Evolutionary conservation across 2,329 filamentous ascomycete genomes (phyloP).

Genomic region (Cladophialophora chaetospira): DNA sequence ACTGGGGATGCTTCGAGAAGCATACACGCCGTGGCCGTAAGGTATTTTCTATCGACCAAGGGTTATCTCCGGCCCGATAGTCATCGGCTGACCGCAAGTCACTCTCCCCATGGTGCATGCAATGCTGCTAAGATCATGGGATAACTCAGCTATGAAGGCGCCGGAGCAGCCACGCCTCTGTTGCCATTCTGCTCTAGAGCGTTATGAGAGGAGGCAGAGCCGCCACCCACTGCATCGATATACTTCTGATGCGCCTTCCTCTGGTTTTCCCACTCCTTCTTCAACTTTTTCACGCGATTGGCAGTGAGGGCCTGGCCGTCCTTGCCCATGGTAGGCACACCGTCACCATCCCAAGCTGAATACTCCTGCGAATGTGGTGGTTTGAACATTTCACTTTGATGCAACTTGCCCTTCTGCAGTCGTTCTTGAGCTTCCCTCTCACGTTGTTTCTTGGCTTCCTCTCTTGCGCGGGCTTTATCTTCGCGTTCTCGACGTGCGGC

Average conservation of each 20-base stretch:
- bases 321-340: conserved; percentile 74
- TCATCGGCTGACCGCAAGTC: no score
- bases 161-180: neutral
- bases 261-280: conserved; percentile 87
- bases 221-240: conserved; percentile 30
- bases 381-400: conserved; percentile 60
- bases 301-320: conserved; percentile 81
- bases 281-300: conserved; percentile 75
- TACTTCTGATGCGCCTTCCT: conserved; percentile 79
- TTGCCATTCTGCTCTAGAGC: neutral
- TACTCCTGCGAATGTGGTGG: conserved; percentile 59
- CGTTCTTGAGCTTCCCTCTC: conserved; percentile 56
- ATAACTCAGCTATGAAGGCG: neutral
- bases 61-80: no score
- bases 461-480: conserved; percentile 49
- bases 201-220: no score
- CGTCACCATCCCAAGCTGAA: conserved; percentile 78
- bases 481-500: conserved; percentile 59
- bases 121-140: no score
- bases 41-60: no score
- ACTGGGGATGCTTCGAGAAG: no score
- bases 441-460: conserved; percentile 60
- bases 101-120: no score
- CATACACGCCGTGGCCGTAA: no score
- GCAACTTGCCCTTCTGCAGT: conserved; percentile 59